Percentiles rank a stretch among this genome's conserved stretches.
phyloP scores from a whole-genome alignment of 805 yeast species.

The Helenozyma rhizophorensis region DNA sequence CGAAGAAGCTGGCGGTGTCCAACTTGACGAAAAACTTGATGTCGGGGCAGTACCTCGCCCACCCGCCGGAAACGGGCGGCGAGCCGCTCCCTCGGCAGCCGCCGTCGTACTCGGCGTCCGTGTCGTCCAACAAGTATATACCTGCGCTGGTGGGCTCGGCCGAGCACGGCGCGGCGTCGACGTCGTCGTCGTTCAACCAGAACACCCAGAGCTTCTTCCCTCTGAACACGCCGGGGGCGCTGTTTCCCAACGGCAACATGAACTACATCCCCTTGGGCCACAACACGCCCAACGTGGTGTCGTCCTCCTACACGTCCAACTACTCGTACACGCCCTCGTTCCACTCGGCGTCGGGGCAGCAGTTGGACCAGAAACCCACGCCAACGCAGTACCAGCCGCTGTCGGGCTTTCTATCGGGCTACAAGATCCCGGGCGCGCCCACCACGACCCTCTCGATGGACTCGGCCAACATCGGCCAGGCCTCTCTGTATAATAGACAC shows the following conservation, averaged over 20 bases:
- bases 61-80: conserved; percentile 8
- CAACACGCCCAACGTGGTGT: conserved; percentile 41
- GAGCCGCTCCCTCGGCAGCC: conserved; percentile 13
- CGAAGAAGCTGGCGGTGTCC: conserved; percentile 19
- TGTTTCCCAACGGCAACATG: conserved; percentile 15
- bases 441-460: conserved; percentile 54
- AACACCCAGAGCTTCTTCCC: conserved; percentile 4
- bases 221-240: conserved; percentile 7
- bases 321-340: conserved; percentile 34
- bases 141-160: conserved; percentile 4
- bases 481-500: conserved; percentile 2
- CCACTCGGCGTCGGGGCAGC: conserved; percentile 13
- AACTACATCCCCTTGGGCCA: conserved; percentile 39
- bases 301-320: conserved; percentile 40
- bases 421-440: conserved; percentile 37
- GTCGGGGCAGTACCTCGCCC: conserved; percentile 8
- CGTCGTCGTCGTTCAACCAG: conserved; percentile 4
- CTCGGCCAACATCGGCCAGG: conserved; percentile 26
- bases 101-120: conserved; percentile 17
- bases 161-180: conserved; percentile 7
- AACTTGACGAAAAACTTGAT: conserved; percentile 32
- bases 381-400: conserved; percentile 1
- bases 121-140: conserved; percentile 6
- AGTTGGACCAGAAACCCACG: conserved; percentile 2
- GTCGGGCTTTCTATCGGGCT: conserved; percentile 8